Conservation (phyloP, 192 early-diverging fungal species). For the Blastocladiella britannica region DNA sequence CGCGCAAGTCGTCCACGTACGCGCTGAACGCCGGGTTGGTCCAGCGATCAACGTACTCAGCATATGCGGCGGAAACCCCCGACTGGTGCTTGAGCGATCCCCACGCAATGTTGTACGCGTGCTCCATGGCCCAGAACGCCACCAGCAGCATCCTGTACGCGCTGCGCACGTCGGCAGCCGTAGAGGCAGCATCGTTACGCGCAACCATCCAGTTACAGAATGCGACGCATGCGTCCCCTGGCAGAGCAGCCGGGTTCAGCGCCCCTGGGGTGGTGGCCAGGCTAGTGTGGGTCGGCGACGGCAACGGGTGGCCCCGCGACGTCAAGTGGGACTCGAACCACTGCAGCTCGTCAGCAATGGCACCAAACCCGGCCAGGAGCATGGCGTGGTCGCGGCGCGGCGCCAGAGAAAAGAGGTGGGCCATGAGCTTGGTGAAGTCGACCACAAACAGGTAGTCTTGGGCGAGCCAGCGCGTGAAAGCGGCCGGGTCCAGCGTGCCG, state of each 20-base stretch:
- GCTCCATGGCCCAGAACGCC: background rate
- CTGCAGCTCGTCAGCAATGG: background rate
- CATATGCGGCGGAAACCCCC: background rate
- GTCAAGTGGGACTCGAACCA: background rate
- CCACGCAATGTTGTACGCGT: background rate
- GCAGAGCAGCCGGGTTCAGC: too few species aligned
- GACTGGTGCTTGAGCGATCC: background rate
- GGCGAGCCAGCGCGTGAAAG: background rate
- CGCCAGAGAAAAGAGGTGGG: background rate
- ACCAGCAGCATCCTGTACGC: too few species aligned
- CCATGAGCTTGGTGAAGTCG: background rate
- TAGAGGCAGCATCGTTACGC: too few species aligned
- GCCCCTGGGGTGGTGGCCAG: too few species aligned
- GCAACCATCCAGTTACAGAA: too few species aligned
- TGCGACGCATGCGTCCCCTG: too few species aligned
- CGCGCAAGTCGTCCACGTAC: background rate
- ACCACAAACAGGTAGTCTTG: background rate
- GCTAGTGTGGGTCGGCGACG: too few species aligned
- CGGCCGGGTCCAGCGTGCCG: background rate
- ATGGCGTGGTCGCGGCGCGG: background rate
- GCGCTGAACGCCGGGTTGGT: background rate
- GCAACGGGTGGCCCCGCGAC: too few species aligned
- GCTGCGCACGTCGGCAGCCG: too few species aligned
- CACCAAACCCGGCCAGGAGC: background rate
- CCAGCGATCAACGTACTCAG: background rate